phyloP scores from a whole-genome alignment of 1,284 basidiomycete genomes.

The Ustilago nuda region DNA sequence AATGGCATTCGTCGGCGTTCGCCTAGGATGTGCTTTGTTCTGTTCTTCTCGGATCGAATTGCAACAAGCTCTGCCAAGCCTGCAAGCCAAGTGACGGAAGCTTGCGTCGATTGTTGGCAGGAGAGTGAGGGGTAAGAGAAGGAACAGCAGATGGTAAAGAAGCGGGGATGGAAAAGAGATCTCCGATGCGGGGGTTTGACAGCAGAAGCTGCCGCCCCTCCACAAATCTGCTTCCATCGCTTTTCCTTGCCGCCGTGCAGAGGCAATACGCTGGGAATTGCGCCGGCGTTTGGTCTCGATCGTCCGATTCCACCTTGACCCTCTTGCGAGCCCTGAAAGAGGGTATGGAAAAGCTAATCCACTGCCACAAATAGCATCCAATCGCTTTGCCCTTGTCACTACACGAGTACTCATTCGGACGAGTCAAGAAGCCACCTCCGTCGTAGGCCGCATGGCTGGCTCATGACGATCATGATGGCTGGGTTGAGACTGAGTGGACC shows the following conservation, averaged over 20 bases:
- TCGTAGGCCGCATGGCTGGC: background rate
- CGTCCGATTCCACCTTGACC: background rate
- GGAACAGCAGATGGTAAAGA: background rate
- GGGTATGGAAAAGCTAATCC: too few species aligned
- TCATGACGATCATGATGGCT: background rate
- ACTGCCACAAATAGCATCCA: too few species aligned
- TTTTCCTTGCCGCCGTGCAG: background rate
- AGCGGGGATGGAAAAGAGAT: slow-evolving; percentile 17
- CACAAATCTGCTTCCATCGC: slow-evolving; percentile 19
- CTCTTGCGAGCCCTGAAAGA: too few species aligned
- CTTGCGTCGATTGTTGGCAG: slow-evolving; percentile 1
- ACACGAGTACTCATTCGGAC: background rate
- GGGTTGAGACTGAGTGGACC: background rate
- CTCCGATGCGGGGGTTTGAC: slow-evolving; percentile 34
- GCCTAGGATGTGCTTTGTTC: slow-evolving; percentile 3
- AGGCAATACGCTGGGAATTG: background rate
- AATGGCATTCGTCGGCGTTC: slow-evolving; percentile 19
- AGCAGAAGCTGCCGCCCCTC: slow-evolving; percentile 15
- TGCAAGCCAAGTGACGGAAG: background rate
- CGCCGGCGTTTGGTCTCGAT: background rate
- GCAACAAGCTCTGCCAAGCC: slow-evolving; percentile 1
- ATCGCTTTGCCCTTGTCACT: background rate
- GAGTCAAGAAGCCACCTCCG: background rate
- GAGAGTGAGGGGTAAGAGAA: slow-evolving; percentile 1
- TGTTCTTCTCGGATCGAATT: slow-evolving; percentile 5